A percentile compares a stretch with the other conserved stretches of the same genome.
Conservation (phyloP, 148 eudicot species). For the Vaccinium darrowii region DNA sequence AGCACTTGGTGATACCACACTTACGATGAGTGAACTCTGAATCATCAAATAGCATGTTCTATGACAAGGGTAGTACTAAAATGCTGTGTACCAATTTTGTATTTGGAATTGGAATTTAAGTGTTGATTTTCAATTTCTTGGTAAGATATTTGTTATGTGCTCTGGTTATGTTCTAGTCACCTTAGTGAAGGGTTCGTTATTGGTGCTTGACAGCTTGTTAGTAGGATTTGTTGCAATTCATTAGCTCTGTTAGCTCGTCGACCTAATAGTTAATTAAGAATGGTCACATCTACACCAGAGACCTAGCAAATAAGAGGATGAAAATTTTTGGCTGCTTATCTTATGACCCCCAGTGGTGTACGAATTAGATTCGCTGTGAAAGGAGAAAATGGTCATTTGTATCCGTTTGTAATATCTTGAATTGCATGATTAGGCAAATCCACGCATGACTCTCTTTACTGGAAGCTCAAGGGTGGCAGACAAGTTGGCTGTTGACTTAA, state of each 20-base stretch:
- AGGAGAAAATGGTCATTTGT: background rate
- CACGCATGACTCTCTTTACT: slow-evolving; percentile 95
- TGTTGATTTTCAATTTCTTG: background rate
- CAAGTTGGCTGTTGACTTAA: slow-evolving; percentile 78
- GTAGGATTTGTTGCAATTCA: background rate
- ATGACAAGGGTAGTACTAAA: background rate
- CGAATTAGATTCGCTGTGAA: background rate
- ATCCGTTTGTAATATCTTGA: background rate
- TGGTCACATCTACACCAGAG: background rate
- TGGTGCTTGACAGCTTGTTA: background rate
- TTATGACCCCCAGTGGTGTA: background rate
- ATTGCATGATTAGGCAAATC: slow-evolving; percentile 60
- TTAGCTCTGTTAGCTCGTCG: background rate
- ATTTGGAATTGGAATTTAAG: background rate
- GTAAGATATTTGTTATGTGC: background rate
- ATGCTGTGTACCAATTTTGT: background rate
- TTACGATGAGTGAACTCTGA: background rate
- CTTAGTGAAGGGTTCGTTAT: background rate
- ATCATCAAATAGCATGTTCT: background rate
- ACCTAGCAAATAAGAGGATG: background rate
- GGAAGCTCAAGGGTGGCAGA: slow-evolving; percentile 98
- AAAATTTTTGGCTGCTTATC: background rate
- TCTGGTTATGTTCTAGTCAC: background rate
- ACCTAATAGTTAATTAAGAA: background rate
- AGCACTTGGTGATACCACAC: background rate